These are phyloP conservation scores for Mycena citricolor DNA, from an alignment of 1,284 basidiomycete species.

Conservation along the genomic window DNA sequence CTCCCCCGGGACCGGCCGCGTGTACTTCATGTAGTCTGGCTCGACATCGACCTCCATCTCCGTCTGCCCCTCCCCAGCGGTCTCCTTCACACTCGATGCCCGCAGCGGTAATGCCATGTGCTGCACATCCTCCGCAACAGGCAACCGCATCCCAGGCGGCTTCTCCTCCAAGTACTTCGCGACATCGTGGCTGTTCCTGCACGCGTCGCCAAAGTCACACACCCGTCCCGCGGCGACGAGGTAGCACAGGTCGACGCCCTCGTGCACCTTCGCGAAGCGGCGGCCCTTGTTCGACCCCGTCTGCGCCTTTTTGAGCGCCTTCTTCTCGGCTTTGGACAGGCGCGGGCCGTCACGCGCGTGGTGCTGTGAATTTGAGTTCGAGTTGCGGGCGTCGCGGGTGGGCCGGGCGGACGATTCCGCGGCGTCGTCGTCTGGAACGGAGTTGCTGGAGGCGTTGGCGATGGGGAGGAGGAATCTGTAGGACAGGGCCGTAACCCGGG, in stretches of 20 bases:
- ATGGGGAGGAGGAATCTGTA: constrained; percentile 18
- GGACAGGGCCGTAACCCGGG: too few relatives aligned
- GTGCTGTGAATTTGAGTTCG: neutral
- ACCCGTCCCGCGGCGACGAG: constrained; percentile 59
- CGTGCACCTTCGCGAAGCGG: constrained; percentile 66
- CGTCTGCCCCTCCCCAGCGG: too few relatives aligned
- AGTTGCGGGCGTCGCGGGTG: constrained; percentile 28
- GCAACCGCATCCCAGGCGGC: constrained; percentile 69
- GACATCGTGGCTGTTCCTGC: constrained; percentile 78
- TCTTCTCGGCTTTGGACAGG: constrained; percentile 36
- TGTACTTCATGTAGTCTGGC: too few relatives aligned
- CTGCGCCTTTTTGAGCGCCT: constrained; percentile 69
- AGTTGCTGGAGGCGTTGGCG: constrained; percentile 25
- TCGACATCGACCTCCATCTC: too few relatives aligned
- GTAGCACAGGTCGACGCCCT: constrained; percentile 71
- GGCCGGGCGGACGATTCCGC: constrained; percentile 65
- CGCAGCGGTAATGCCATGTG: constrained; percentile 39
- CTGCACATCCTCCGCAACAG: constrained; percentile 42
- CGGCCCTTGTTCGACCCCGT: constrained; percentile 80
- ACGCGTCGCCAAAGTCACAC: constrained; percentile 69
- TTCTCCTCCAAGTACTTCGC: constrained; percentile 76
- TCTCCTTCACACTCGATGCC: constrained; percentile 26
- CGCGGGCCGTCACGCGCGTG: neutral
- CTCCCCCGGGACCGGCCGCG: constrained; percentile 46
- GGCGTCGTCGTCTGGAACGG: constrained; percentile 68